Percentiles rank a stretch among this genome's conserved stretches.
Evolutionary conservation across 805 yeast genomes (phyloP).

Genomic region (Yamadazyma ubonensis): DNA sequence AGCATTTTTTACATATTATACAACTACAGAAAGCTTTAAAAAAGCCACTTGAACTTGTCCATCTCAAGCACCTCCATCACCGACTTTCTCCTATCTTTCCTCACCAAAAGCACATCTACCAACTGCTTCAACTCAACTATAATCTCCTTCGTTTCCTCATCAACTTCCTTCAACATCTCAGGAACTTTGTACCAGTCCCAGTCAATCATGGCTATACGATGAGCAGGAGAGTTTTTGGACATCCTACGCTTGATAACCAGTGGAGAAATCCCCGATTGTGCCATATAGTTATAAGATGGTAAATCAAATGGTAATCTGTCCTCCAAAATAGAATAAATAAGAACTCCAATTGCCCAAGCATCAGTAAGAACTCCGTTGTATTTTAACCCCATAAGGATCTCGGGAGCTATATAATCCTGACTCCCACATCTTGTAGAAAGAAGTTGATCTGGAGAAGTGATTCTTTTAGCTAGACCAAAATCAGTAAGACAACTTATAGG

Average conservation of each 20-base stretch:
- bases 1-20: not conserved
- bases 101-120: slow-evolving; percentile 35
- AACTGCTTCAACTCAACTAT: slow-evolving; percentile 24
- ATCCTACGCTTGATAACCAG: slow-evolving; percentile 44
- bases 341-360: slow-evolving; percentile 92
- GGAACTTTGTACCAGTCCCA: slow-evolving; percentile 76
- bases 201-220: slow-evolving; percentile 86
- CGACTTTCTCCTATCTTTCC: slow-evolving; percentile 34
- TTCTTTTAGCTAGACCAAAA: slow-evolving; percentile 79
- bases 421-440: slow-evolving; percentile 92
- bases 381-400: slow-evolving; percentile 81
- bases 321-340: slow-evolving; percentile 82
- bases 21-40: not conserved
- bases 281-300: slow-evolving; percentile 51
- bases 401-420: slow-evolving; percentile 96
- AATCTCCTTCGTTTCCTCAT: slow-evolving; percentile 18
- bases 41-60: slow-evolving; percentile 26
- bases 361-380: slow-evolving; percentile 92
- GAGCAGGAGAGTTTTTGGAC: slow-evolving; percentile 61
- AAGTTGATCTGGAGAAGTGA: slow-evolving; percentile 59
- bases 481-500: slow-evolving; percentile 60
- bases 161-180: slow-evolving; percentile 15
- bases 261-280: slow-evolving; percentile 35
- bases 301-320: slow-evolving; percentile 90
- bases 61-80: slow-evolving; percentile 19